Base-by-base conservation (phyloP, 2,329 filamentous ascomycete genomes). In the Anthostomella pinea region DNA sequence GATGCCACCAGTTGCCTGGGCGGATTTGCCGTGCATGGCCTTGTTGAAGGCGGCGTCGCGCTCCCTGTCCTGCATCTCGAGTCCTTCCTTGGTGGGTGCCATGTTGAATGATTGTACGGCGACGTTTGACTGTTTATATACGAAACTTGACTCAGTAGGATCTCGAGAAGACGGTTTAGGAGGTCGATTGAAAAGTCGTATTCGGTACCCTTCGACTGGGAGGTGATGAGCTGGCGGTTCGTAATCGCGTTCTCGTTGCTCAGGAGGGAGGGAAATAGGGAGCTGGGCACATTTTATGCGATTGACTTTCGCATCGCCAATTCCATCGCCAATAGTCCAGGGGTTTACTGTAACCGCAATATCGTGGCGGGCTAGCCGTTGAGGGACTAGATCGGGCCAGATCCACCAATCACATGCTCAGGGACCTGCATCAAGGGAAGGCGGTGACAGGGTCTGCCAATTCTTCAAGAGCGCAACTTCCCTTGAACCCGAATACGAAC, bases 1-100 rank as follows among this genome's bases (percentile, higher is more conserved):
- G 54, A 96, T 77, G 51, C 87, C 87, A 58, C 84, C 86, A 38
- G 73, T 68, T 28, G 79, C 78, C 59, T 81, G 66, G 32, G 87
- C 73, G 35, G 87, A 88, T 45, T 63, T 65, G 57, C 77, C 87
- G 67, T 96, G 90, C 72, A 95, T 74, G 51, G 81, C 87, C 70
- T 88, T 86, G 75, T 87, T 90, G 76, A 95, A 95, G 52, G 79
- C 84, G 48, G 87, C 87, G 85, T 95, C 89, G 54, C 89, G 87
- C 59, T 68, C 62, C 64, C 90, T 84, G 63, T 95, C 81, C 69
- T 95, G 87, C 58, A 73, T 69, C 75, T 95, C 88, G 62, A 95
- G 83, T 43, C 57, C 51, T 38, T 58, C 60, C 41, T 65, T 67
- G 25, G 63, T 60, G 39, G 60, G 52, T 51, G 66, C 63, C 69